Percentiles rank a stretch among this genome's conserved stretches.
Evolutionary conservation across 768 basidiomycete genomes (phyloP).

Genomic region (Myochromella boudieri): DNA sequence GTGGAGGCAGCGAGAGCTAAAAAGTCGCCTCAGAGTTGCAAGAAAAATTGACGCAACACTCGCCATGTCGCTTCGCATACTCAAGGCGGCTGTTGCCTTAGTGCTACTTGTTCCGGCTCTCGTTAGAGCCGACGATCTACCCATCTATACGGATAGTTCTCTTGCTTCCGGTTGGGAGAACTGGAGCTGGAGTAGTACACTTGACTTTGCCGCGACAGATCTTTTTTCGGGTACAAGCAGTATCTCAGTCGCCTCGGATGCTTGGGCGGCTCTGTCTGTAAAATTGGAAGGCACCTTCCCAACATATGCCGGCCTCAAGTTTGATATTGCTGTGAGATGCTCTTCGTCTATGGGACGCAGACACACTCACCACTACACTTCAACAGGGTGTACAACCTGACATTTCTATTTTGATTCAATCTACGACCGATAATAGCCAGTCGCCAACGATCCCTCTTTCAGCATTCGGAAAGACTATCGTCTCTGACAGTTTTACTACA

Average conservation of each 20-base stretch:
- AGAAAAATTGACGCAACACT: background rate
- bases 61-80: conserved; percentile 5
- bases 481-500: conserved; percentile 38
- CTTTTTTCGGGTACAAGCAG: conserved; percentile 39
- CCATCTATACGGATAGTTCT: conserved; percentile 39
- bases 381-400: conserved; percentile 44
- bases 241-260: conserved; percentile 40
- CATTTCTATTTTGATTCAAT: conserved; percentile 38
- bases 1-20: conserved; percentile 6
- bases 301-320: conserved; percentile 45
- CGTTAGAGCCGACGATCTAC: conserved; percentile 31
- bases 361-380: background rate
- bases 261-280: conserved; percentile 47
- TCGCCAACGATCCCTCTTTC: conserved; percentile 43
- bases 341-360: background rate
- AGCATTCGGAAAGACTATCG: conserved; percentile 37
- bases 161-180: conserved; percentile 49
- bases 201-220: conserved; percentile 46
- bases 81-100: conserved; percentile 15
- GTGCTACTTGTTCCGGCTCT: conserved; percentile 20
- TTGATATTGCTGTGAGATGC: conserved; percentile 46
- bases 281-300: conserved; percentile 41
- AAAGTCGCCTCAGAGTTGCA: background rate
- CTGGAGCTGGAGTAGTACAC: conserved; percentile 49
- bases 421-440: conserved; percentile 34